phyloP scores from a whole-genome alignment of 2,329 filamentous ascomycete species.

The Xylariales sp. region DNA sequence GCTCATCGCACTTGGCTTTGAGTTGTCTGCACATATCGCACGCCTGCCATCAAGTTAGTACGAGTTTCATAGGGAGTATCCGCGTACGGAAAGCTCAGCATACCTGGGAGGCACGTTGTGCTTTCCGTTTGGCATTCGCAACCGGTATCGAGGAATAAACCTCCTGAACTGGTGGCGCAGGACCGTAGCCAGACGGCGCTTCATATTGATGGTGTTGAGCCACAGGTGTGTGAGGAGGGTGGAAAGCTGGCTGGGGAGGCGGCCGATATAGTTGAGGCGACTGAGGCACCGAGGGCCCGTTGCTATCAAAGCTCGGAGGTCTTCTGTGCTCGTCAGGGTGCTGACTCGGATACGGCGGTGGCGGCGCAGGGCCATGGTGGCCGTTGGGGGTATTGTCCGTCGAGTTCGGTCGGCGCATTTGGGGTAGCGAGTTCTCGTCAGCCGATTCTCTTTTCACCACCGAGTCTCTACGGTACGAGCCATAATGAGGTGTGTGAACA shows the following conservation, averaged over 20 bases:
- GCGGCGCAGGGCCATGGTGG: slow-evolving; percentile 26
- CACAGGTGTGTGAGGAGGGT: slow-evolving; percentile 21
- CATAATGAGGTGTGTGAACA: slow-evolving; percentile 35
- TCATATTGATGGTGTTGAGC: slow-evolving; percentile 25
- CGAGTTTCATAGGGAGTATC: slow-evolving; percentile 15
- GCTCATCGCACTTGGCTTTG: slow-evolving; percentile 90
- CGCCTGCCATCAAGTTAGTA: slow-evolving; percentile 48
- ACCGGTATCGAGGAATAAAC: slow-evolving; percentile 28
- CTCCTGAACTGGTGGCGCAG: slow-evolving; percentile 29
- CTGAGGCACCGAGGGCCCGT: slow-evolving; percentile 38
- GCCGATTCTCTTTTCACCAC: slow-evolving; percentile 53
- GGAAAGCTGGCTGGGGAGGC: slow-evolving; percentile 16
- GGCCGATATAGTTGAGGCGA: slow-evolving; percentile 31
- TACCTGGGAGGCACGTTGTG: slow-evolving; percentile 63
- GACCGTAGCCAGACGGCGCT: slow-evolving; percentile 28
- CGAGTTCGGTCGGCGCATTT: slow-evolving; percentile 47
- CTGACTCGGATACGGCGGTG: slow-evolving; percentile 24
- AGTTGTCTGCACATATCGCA: slow-evolving; percentile 85
- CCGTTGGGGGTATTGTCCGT: slow-evolving; percentile 35
- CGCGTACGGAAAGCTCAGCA: slow-evolving; percentile 16
- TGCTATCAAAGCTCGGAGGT: slow-evolving; percentile 51
- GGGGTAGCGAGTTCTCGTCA: slow-evolving; percentile 38
- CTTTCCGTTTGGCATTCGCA: slow-evolving; percentile 54
- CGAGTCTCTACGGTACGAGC: slow-evolving; percentile 44
- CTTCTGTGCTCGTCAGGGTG: slow-evolving; percentile 44